A percentile compares a stretch with the other conserved stretches of the same genome.
These are phyloP conservation scores for Pestalotiopsis sp. DNA, from an alignment of 2,329 filamentous ascomycete genomes.

Conservation along the genomic window DNA sequence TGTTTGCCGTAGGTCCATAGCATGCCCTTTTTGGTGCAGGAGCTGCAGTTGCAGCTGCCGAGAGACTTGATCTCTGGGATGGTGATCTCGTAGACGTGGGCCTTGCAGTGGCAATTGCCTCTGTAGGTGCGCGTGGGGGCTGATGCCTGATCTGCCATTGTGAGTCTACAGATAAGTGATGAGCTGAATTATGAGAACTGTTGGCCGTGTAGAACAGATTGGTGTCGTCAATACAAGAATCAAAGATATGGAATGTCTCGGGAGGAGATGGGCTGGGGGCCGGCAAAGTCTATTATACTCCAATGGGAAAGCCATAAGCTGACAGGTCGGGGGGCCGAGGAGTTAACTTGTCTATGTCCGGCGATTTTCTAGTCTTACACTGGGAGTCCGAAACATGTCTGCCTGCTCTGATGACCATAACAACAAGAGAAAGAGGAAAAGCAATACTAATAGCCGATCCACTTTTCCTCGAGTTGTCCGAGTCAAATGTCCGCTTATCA, in stretches of 20 bases:
- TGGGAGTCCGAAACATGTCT: neutral
- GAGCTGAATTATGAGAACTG: neutral
- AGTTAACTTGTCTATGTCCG: neutral
- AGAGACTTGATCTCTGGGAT: slow-evolving; percentile 61
- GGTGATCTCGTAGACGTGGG: slow-evolving; percentile 52
- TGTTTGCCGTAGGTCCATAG: slow-evolving; percentile 35
- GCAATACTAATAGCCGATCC: neutral
- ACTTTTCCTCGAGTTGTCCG: neutral
- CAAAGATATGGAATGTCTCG: neutral
- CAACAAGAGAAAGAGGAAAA: neutral
- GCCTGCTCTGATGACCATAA: neutral
- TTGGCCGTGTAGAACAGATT: neutral
- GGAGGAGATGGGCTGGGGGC: neutral
- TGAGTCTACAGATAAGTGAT: neutral
- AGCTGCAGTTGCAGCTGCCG: slow-evolving; percentile 67
- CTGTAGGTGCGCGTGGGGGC: slow-evolving; percentile 43
- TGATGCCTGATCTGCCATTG: slow-evolving; percentile 5
- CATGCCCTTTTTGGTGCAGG: slow-evolving; percentile 56
- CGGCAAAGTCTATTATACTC: no score
- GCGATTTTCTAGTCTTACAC: no score
- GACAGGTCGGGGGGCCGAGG: neutral
- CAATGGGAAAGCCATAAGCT: neutral
- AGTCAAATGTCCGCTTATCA: neutral
- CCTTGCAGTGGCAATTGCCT: slow-evolving; percentile 61
- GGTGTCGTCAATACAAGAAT: neutral